phyloP scores from a whole-genome alignment of 2,329 filamentous ascomycete species.

The Fusarium irregulare region DNA sequence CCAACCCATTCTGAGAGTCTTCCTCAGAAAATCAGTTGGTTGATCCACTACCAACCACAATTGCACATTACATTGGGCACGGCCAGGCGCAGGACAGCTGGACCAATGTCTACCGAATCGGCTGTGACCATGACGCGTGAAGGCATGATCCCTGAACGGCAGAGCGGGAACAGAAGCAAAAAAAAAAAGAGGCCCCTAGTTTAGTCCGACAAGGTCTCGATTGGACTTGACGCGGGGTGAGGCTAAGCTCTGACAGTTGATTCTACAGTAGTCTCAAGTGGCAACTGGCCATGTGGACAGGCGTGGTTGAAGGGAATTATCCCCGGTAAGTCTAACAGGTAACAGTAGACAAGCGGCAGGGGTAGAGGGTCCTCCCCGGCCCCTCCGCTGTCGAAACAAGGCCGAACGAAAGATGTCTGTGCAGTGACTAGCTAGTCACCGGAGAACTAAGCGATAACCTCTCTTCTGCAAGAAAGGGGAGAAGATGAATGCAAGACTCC shows the following conservation, averaged over 20 bases:
- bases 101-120: slow-evolving; percentile 25
- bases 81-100: slow-evolving; percentile 23
- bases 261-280: slow-evolving; percentile 9
- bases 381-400: slow-evolving; percentile 34
- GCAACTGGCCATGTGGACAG: slow-evolving; percentile 38
- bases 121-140: slow-evolving; percentile 33
- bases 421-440: not conserved
- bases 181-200: slow-evolving; percentile 17
- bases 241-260: slow-evolving; percentile 11
- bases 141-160: slow-evolving; percentile 18
- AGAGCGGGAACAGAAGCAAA: slow-evolving; percentile 20
- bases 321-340: slow-evolving; percentile 9
- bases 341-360: slow-evolving; percentile 12
- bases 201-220: slow-evolving; percentile 13
- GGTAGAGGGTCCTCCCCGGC: slow-evolving; percentile 7
- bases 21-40: slow-evolving; percentile 20
- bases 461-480: slow-evolving; percentile 30
- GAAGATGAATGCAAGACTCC: slow-evolving; percentile 19
- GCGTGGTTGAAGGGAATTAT: slow-evolving; percentile 35
- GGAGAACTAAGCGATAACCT: slow-evolving; percentile 6
- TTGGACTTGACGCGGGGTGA: slow-evolving; percentile 27
- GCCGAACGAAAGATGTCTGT: slow-evolving; percentile 19
- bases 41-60: slow-evolving; percentile 39
- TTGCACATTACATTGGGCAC: slow-evolving; percentile 39
- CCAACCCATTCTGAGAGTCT: slow-evolving; percentile 42